Base-by-base conservation (phyloP, 1,284 basidiomycete genomes). In the Ceratobasidium theobromae region DNA sequence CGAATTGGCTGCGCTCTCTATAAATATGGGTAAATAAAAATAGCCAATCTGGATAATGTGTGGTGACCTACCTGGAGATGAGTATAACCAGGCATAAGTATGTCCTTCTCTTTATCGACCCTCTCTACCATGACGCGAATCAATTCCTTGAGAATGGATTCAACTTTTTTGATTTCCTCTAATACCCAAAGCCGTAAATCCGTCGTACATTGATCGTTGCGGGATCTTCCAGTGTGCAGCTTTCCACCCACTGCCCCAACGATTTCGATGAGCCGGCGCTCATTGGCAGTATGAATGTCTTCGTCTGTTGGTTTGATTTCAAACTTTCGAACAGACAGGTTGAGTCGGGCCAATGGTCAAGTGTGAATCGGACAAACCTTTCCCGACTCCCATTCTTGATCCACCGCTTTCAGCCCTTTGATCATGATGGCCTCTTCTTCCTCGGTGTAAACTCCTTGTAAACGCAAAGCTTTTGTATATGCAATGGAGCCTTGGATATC, bases 271-370 rank as follows among this genome's bases (percentile, higher is more conserved):
- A 99, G 78, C 32, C 96, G 84, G 62, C 97, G 88, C 77, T 99
- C 96, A 74, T 99, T 99, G 67, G 97, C 97, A n/a, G 96, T 99
- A 77, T 99, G 96, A 69, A 99, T 98, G 74, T 99, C 96, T 74
- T 99, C 96, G 74, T 99, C 96, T 72, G 96, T 94, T 16, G 85
- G 79, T 68, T 87, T 80, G 46, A 86, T 78, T 69, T 79, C 74
- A 74, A 97, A 96, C 86, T 93, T 30, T 45, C 28, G 30, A n/a
- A 55, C 18, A n/a, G n/a, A n/a, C 43, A 32, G 40, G 28, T 27
- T 30, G n/a, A 23, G 5, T 21, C 14, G 27, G 77, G 4, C 32
- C 21, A 52, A 16, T 25, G 6, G 6, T 2, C 21, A 14, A 43
- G 40, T 0, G 45, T 1, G 38, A 28, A 32, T 9, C 16, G 6